A percentile compares a stretch with the other conserved stretches of the same genome.
phyloP scores from a whole-genome alignment of 148 eudicot genomes.

The Salicornia ramosissima region DNA sequence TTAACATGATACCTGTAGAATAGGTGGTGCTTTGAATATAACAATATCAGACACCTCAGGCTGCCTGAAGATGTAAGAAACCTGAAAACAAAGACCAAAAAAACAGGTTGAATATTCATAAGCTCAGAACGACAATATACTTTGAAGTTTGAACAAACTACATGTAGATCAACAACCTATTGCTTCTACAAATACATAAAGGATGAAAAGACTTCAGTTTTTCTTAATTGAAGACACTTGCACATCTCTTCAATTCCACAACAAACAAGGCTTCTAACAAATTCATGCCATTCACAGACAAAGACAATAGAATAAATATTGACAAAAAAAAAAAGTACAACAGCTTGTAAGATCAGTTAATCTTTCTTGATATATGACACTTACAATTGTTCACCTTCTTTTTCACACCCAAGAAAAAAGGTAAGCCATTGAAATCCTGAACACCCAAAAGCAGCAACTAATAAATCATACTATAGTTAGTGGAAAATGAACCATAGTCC shows the following conservation, averaged over 20 bases:
- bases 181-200: neutral
- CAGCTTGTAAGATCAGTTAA: too few relatives aligned
- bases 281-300: too few relatives aligned
- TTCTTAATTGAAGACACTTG: neutral
- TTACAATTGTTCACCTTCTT: too few relatives aligned
- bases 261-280: too few relatives aligned
- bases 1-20: slow-evolving; percentile 54
- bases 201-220: neutral
- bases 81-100: slow-evolving; percentile 35
- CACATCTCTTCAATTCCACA: neutral
- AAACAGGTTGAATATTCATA: neutral
- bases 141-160: neutral
- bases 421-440: too few relatives aligned
- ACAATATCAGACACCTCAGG: slow-evolving; percentile 86
- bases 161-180: neutral
- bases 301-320: too few relatives aligned
- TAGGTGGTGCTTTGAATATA: slow-evolving; percentile 72
- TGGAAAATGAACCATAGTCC: too few relatives aligned
- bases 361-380: too few relatives aligned
- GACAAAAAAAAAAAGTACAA: too few relatives aligned
- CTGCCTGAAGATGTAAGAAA: slow-evolving; percentile 68
- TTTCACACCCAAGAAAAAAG: too few relatives aligned
- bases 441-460: too few relatives aligned
- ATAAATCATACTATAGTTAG: too few relatives aligned
- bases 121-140: neutral